Percentiles rank a stretch among this genome's conserved stretches.
Conservation (phyloP, 176 grass and related monocot species). For the Puccinellia tenuiflora region DNA sequence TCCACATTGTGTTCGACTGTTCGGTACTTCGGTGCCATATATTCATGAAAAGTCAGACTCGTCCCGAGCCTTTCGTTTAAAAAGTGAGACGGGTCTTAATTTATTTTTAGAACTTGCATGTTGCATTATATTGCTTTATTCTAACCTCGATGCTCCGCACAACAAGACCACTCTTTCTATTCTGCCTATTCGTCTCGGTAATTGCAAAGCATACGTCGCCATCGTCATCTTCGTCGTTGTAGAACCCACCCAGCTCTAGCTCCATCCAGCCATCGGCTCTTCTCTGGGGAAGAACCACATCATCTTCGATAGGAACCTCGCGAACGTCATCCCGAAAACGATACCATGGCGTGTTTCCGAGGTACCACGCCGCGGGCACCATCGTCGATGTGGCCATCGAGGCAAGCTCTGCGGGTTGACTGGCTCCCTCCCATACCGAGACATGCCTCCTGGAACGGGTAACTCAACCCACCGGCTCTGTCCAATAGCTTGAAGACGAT, state of each 20-base stretch:
- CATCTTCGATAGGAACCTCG: background rate
- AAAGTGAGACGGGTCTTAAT: too few relatives aligned
- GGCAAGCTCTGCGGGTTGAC: background rate
- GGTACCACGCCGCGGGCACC: background rate
- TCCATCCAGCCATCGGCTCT: constrained; percentile 31
- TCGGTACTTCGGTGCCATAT: too few relatives aligned
- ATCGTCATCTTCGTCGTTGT: constrained; percentile 25
- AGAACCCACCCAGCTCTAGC: constrained; percentile 41
- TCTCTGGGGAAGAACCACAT: background rate
- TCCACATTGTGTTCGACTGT: too few relatives aligned
- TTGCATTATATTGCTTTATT: too few relatives aligned
- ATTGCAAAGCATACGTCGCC: too few relatives aligned
- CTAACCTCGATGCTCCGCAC: too few relatives aligned
- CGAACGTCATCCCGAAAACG: too few relatives aligned
- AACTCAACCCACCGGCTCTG: background rate
- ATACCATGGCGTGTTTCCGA: background rate
- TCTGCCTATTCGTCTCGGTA: too few relatives aligned
- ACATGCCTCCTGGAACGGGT: background rate
- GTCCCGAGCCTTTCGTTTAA: too few relatives aligned
- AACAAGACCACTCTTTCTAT: too few relatives aligned
- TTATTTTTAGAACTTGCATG: too few relatives aligned
- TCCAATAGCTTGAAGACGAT: background rate
- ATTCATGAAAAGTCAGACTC: too few relatives aligned
- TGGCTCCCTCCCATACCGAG: background rate
- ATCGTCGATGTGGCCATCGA: background rate